Conservation (phyloP, 2,329 filamentous ascomycete genomes). For the Epichloe typhina region DNA sequence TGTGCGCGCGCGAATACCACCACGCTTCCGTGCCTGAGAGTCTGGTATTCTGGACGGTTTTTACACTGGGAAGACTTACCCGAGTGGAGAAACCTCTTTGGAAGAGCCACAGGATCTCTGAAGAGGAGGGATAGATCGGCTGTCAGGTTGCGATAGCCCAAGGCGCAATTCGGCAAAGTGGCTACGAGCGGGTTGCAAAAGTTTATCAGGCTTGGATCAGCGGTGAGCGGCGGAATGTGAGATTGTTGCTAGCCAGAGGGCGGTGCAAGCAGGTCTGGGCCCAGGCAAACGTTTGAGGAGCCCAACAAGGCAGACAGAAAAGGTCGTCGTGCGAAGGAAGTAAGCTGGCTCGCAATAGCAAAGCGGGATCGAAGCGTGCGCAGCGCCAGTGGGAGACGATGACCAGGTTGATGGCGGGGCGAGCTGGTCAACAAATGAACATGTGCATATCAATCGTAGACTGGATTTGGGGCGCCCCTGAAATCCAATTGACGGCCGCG, state of each 20-base stretch:
- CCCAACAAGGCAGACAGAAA: not conserved
- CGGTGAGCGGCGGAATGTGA: conserved; percentile 2
- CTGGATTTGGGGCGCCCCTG: not conserved
- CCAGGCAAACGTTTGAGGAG: not conserved
- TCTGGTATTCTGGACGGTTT: not conserved
- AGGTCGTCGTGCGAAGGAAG: not conserved
- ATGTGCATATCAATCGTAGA: not conserved
- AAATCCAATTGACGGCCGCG: not conserved
- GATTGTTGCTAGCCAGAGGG: not conserved
- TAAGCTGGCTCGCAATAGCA: not conserved
- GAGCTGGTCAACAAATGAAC: not conserved
- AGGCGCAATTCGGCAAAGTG: not conserved
- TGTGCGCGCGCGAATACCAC: not conserved
- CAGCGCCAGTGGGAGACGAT: not conserved
- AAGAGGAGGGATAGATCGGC: not conserved
- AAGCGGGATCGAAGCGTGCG: not conserved
- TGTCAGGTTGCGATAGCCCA: not conserved
- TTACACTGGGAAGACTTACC: not conserved
- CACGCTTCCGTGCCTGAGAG: not conserved
- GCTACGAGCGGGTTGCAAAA: not conserved
- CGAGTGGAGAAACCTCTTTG: not conserved
- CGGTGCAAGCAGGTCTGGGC: not conserved
- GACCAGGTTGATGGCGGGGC: conserved; percentile 2
- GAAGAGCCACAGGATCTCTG: not conserved
- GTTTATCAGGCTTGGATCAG: not conserved